phyloP scores from a whole-genome alignment of 1,284 basidiomycete genomes.

The Sanghuangporus baumii region DNA sequence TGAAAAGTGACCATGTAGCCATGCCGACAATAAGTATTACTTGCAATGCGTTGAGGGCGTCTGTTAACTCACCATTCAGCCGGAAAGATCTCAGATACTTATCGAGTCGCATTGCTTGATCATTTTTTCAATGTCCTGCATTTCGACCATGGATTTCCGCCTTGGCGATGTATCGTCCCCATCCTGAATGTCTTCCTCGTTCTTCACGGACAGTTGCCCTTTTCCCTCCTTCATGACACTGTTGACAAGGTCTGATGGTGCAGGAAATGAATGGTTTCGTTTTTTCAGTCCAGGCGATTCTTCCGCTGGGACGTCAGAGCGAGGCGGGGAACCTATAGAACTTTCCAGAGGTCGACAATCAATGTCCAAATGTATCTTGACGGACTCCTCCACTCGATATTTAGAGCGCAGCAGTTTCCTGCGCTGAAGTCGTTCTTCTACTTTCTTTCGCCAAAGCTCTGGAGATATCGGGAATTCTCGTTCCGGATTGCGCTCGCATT shows the following conservation, averaged over 20 bases:
- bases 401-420: slow-evolving; percentile 1
- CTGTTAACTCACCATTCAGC: background rate
- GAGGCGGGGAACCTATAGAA: slow-evolving; percentile 2
- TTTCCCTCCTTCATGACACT: background rate
- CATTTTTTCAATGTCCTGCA: background rate
- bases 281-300: background rate
- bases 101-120: background rate
- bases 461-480: slow-evolving; percentile 7
- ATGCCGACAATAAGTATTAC: no score
- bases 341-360: slow-evolving; percentile 13
- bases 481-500: background rate
- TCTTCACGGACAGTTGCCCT: background rate
- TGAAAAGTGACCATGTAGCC: no score
- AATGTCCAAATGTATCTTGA: slow-evolving; percentile 1
- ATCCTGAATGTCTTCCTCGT: background rate
- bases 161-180: background rate
- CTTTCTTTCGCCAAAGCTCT: slow-evolving; percentile 9
- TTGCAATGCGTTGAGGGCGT: no score
- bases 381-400: background rate
- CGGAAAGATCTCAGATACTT: background rate
- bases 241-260: no score
- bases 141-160: background rate
- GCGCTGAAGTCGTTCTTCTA: background rate
- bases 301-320: background rate
- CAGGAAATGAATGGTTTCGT: background rate